Percentiles rank a stretch among this genome's conserved stretches.
These are phyloP conservation scores for Thoreauomyces humboldtii DNA, from an alignment of 192 early-diverging fungal genomes.

Conservation along the genomic window DNA sequence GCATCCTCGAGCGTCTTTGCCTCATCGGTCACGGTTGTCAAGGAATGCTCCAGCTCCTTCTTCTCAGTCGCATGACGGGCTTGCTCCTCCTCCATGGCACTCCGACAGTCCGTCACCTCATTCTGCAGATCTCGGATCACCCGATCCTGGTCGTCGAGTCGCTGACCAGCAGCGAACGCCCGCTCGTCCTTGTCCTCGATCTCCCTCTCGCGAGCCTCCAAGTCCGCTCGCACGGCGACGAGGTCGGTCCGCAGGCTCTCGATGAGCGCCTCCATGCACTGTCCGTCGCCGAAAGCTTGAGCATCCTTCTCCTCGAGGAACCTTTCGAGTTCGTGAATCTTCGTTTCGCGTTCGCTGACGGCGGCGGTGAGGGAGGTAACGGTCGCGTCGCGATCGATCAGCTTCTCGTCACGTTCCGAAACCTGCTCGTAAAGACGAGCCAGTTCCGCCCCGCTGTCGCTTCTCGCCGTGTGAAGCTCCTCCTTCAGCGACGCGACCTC, in stretches of 20 bases:
- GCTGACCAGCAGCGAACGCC: neutral
- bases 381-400: neutral
- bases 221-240: neutral
- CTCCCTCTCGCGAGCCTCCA: neutral
- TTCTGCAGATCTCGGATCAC: neutral
- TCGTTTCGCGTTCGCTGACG: neutral
- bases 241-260: too few species aligned
- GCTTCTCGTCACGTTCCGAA: neutral
- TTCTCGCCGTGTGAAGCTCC: conserved; percentile 2
- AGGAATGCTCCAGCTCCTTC: neutral
- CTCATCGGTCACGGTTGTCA: neutral
- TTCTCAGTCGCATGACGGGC: neutral
- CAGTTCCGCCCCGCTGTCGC: too few species aligned
- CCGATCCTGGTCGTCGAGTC: neutral
- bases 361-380: too few species aligned
- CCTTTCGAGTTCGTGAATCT: neutral
- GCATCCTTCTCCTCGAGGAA: neutral
- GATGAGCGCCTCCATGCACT: too few species aligned
- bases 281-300: too few species aligned
- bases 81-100: neutral
- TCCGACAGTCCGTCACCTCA: too few species aligned
- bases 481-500: neutral
- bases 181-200: neutral
- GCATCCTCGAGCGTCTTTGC: neutral
- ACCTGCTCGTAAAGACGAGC: too few species aligned